Evolutionary conservation across 495 filamentous ascomycete genomes (phyloP), one percentile per base, ranked within the genome.

Genomic region (Evernia prunastri): DNA sequence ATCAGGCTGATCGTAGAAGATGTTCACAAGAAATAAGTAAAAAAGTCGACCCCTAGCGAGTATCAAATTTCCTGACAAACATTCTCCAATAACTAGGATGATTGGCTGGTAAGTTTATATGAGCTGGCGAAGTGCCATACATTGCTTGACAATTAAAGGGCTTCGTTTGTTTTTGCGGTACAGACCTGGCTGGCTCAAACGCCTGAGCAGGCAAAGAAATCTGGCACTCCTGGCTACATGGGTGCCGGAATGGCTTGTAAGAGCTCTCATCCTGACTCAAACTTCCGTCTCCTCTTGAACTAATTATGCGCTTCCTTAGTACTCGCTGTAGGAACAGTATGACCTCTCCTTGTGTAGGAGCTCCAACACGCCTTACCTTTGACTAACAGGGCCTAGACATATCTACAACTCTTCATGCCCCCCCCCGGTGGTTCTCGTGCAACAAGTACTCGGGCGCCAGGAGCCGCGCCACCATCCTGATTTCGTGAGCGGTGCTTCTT

Each of bases 11-110:
- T 18, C 27, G 27, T 12, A 49, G 40, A 72, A 88, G 85, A 92
- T 96, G 81, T 95, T 96, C 74, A 93, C 89, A 66, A 81, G 90
- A 56, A 96, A 94, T 76, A 87, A 89, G 82, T 95, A 84, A 80
- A 83, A 59, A 58, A 17, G 27, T 33, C 17, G 56, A 15, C 33
- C 29, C 59, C 13, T 1, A 56, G 36, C 5, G 36, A 20, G n/a
- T 29, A 18, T 17, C 29, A 36, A 53, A 51, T 49, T 56, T 59
- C 18, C 58, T 68, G 31, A 68, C 40, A 1, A 20, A 10, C 17
- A 10, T n/a, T 20, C 56, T 49, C 27, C 36, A 31, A 45, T 17
- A 23, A 9, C 15, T 64, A 87, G 84, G 68, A 83, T 86, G 80
- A 82, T 96, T 68, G 91, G 91, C 73, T 96, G 91, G 90, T 92